Conservation (phyloP, 352 stramenopile species). For the Vaucheria bursata region DNA sequence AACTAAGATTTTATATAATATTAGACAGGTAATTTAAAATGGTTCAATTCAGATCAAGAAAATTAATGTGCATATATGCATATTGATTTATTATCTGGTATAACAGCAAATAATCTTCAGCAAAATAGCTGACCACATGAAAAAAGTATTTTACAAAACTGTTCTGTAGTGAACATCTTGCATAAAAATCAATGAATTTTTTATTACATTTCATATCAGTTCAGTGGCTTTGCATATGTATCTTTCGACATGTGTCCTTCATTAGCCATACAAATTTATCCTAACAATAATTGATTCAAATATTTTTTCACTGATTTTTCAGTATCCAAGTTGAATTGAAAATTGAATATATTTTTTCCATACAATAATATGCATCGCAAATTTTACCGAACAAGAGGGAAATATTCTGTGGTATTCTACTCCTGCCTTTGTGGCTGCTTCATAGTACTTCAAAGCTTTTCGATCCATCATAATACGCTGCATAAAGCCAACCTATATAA, state of each 20-base stretch:
- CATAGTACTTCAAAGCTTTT: neutral
- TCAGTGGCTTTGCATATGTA: neutral
- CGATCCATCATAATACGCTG: neutral
- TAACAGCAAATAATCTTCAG: too few relatives aligned
- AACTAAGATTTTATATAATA: too few relatives aligned
- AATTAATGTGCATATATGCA: too few relatives aligned
- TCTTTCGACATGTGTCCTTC: neutral
- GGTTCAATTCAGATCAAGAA: too few relatives aligned
- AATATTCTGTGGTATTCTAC: conserved; percentile 8
- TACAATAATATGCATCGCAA: neutral
- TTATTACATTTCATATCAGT: too few relatives aligned
- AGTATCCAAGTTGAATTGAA: neutral
- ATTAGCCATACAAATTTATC: neutral
- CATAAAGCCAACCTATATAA: too few relatives aligned
- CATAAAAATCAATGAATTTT: too few relatives aligned
- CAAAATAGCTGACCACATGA: too few relatives aligned
- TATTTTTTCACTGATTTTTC: neutral
- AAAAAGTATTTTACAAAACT: too few relatives aligned
- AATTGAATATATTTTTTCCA: neutral
- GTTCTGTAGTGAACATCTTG: too few relatives aligned
- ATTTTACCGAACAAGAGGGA: neutral
- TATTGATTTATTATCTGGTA: too few relatives aligned
- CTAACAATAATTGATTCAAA: neutral
- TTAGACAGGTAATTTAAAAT: too few relatives aligned
- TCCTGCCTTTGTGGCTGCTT: neutral